These are phyloP conservation scores for Hemisphaericaspora xylanilytica DNA, from an alignment of 1,139 yeast species.

Conservation along the genomic window DNA sequence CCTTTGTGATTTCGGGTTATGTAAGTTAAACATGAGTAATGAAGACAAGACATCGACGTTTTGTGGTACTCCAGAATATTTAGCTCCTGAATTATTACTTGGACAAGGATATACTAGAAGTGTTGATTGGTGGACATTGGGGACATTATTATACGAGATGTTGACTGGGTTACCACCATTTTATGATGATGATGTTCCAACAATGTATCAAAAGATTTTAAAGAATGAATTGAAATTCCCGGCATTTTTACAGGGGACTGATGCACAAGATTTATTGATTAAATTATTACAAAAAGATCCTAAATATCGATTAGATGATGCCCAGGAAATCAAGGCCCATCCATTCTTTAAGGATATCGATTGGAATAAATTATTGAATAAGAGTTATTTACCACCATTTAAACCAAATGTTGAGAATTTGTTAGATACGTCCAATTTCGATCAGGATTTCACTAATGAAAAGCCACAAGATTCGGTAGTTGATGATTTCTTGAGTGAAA, in stretches of 20 bases:
- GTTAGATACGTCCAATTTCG: constrained; percentile 89
- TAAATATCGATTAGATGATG: constrained; percentile 72
- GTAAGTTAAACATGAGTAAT: constrained; percentile 89
- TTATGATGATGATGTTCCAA: constrained; percentile 90
- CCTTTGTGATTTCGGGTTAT: constrained; percentile 92
- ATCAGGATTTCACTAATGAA: constrained; percentile 88
- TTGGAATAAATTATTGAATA: constrained; percentile 80
- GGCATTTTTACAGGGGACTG: constrained; percentile 72
- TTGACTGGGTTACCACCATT: constrained; percentile 95
- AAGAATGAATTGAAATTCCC: constrained; percentile 91
- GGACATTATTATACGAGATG: constrained; percentile 92
- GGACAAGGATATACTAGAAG: constrained; percentile 93
- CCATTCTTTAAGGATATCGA: constrained; percentile 88
- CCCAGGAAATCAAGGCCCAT: constrained; percentile 80
- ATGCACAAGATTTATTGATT: constrained; percentile 78
- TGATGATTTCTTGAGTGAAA: constrained; percentile 82
- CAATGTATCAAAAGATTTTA: constrained; percentile 90
- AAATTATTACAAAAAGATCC: constrained; percentile 88
- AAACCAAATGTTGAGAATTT: constrained; percentile 88
- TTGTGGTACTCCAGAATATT: constrained; percentile 95
- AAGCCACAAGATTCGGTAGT: constrained; percentile 95
- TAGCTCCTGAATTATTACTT: constrained; percentile 89
- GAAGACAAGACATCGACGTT: constrained; percentile 89
- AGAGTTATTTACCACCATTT: constrained; percentile 93
- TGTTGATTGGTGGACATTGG: constrained; percentile 98